A percentile compares a stretch with the other conserved stretches of the same genome.
Conservation (phyloP, 1,139 yeast genomes). For the Pichia sp. region DNA sequence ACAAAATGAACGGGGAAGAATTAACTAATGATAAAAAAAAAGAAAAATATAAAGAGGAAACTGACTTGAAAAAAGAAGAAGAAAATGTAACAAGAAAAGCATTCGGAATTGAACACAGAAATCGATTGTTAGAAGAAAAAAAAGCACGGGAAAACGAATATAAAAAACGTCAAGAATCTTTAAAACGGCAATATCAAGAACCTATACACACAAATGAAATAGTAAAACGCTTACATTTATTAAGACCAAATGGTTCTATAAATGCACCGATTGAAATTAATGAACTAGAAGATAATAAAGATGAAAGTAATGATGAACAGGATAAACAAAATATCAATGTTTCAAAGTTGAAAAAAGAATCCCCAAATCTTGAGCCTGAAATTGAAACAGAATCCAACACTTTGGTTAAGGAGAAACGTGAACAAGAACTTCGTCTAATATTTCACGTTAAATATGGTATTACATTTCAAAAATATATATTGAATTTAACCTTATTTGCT, state of each 20-base stretch:
- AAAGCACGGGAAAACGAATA: neutral
- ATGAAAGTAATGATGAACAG: no score
- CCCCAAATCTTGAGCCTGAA: no score
- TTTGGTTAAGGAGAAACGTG: neutral
- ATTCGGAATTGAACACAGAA: neutral
- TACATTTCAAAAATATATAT: constrained; percentile 19
- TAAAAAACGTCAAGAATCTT: neutral
- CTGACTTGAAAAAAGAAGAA: no score
- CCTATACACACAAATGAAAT: neutral
- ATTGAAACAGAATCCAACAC: no score
- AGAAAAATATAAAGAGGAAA: no score
- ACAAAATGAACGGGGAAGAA: no score
- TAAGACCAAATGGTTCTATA: constrained; percentile 3
- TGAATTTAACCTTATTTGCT: constrained; percentile 19
- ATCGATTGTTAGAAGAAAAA: neutral
- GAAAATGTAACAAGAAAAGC: no score
- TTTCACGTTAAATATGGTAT: constrained; percentile 19
- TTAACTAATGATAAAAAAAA: no score
- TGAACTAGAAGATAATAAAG: constrained; percentile 15
- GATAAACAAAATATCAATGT: neutral
- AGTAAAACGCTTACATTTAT: neutral
- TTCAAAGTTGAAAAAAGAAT: no score
- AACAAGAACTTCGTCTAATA: constrained; percentile 2
- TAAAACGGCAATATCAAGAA: neutral
- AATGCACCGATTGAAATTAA: constrained; percentile 14